Evolutionary conservation across 1,284 basidiomycete species (phyloP), one percentile per base, ranked within the genome.

Genomic region (Chondrostereum purpureum): DNA sequence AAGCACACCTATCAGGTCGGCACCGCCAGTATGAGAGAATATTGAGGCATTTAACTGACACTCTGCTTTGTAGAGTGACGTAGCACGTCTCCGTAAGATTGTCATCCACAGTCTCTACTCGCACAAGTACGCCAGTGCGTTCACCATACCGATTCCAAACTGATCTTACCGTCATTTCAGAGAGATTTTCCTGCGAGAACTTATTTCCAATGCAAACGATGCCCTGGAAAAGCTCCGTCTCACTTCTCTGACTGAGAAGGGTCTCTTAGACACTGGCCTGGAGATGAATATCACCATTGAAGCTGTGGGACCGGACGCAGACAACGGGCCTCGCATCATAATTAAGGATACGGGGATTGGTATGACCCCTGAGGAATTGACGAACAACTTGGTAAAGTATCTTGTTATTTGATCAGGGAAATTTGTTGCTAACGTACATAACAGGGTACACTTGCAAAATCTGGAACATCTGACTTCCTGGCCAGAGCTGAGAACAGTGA

Each of bases 161-260:
- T 21, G 18, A 47, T 16, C 39, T 37, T 31, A 40, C 2, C 20
- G 12, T 31, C 12, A 16, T 24, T 48, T 60, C 55, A 91, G 90
- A 55, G 93, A 95, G 49, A 85, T 96, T 40, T 97, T 95, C 64
- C 77, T 97, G 42, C 88, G 93, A 37, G 93, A 97, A 66, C 72
- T 96, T 39, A 77, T 96, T 48, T 95, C 92, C 10, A 97, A 97
- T 60, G 85, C 92, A 23, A 95, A 95, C 62, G 93, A 97, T 62
- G 93, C 94, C 1, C 70, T 96, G 34, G 93, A 97, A 63, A 97
- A 96, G 64, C 77, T 94, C 39, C 85, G 93, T 19, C 68, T 96
- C 27, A 83, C 80, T 19, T 73, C 88, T 11, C 70, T 97, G 51
- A 93, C 78, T n/a, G 85, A 94, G 61, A 83, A 82, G 56, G 66